These are phyloP conservation scores for Erysimum cheiranthoides DNA, from an alignment of 345 rosid species.

Conservation along the genomic window DNA sequence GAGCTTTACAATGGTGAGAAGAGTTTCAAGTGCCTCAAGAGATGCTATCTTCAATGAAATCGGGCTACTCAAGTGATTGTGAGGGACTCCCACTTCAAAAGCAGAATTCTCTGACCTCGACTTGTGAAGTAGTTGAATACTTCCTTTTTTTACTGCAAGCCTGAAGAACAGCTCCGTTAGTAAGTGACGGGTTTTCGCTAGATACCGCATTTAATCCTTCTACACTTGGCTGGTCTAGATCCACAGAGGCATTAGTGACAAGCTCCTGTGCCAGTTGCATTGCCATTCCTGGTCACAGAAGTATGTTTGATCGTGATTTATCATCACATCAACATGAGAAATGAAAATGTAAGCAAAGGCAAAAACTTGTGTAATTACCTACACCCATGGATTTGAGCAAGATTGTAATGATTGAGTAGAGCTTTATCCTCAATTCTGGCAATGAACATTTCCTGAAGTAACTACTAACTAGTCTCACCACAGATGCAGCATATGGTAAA, in stretches of 20 bases:
- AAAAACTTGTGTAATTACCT: conserved; percentile 51
- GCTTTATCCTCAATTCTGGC: conserved; percentile 73
- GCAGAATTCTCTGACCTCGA: conserved; percentile 47
- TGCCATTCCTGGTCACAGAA: conserved; percentile 66
- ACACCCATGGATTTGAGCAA: conserved; percentile 80
- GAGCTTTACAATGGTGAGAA: conserved; percentile 75
- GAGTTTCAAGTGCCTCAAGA: conserved; percentile 52
- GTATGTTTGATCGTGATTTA: conserved; percentile 22
- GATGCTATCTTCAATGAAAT: conserved; percentile 76
- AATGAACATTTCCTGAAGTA: conserved; percentile 65
- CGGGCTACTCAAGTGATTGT: no score
- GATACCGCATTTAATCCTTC: conserved; percentile 42
- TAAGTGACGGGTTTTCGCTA: conserved; percentile 38
- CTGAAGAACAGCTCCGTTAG: conserved; percentile 41
- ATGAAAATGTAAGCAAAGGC: background rate
- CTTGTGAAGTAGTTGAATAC: conserved; percentile 42
- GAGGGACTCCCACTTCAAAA: conserved; percentile 38
- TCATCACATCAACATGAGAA: conserved; percentile 21
- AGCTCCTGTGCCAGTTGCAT: conserved; percentile 70
- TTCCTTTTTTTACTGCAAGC: conserved; percentile 65
- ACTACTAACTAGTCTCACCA: conserved; percentile 61
- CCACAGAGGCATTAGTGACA: conserved; percentile 58
- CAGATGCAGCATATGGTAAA: conserved; percentile 68
- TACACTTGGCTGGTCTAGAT: conserved; percentile 51
- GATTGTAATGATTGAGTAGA: conserved; percentile 60